A percentile compares a stretch with the other conserved stretches of the same genome.
These are phyloP conservation scores for Lupinus albus DNA, from an alignment of 306 rosid species.

Conservation along the genomic window DNA sequence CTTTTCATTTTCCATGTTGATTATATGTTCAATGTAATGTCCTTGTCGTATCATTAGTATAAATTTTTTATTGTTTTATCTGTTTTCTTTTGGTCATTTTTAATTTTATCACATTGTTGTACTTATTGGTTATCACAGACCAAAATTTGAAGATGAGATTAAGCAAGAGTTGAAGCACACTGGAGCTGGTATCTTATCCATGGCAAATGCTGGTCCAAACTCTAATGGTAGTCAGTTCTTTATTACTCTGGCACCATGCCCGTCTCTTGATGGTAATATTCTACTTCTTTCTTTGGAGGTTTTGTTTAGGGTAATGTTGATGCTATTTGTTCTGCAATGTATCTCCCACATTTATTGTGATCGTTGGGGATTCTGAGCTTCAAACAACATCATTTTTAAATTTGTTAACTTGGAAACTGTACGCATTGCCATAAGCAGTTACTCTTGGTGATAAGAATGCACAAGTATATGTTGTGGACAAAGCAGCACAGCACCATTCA, in stretches of 20 bases:
- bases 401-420: constrained; percentile 11
- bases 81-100: neutral
- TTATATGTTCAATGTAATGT: neutral
- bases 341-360: constrained; percentile 1
- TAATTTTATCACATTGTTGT: neutral
- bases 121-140: constrained; percentile 45
- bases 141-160: constrained; percentile 92
- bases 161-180: constrained; percentile 91
- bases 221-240: constrained; percentile 97
- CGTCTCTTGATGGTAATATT: constrained; percentile 84
- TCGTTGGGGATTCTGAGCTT: constrained; percentile 32
- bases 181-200: constrained; percentile 96
- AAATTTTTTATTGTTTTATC: neutral
- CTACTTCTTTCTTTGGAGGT: constrained; percentile 11
- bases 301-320: neutral
- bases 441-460: neutral
- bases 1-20: neutral
- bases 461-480: neutral
- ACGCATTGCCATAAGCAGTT: neutral
- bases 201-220: constrained; percentile 97
- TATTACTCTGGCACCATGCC: constrained; percentile 91
- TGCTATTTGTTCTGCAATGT: neutral
- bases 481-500: neutral
- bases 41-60: neutral
- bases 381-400: neutral